A percentile compares a stretch with the other conserved stretches of the same genome.
Evolutionary conservation across 2,329 filamentous ascomycete genomes (phyloP).

Genomic region (Apiospora arundinis): DNA sequence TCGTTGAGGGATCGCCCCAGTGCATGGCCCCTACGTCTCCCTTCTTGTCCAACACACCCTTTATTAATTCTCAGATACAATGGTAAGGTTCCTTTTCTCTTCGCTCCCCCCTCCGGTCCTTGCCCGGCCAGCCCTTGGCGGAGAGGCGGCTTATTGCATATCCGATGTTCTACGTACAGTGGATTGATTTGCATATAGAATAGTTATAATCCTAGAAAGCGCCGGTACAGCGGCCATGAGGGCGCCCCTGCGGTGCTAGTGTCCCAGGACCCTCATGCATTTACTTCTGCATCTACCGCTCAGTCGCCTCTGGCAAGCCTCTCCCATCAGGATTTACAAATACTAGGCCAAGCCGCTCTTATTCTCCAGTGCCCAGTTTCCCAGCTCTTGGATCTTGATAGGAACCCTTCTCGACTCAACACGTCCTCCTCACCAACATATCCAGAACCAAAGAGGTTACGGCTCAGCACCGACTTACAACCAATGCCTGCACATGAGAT

Average conservation of each 20-base stretch:
- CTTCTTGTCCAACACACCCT: constrained; percentile 43
- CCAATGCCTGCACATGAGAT: constrained; percentile 36
- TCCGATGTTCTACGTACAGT: constrained; percentile 38
- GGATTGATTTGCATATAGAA: constrained; percentile 44
- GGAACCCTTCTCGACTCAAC: constrained; percentile 37
- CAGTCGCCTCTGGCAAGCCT: constrained; percentile 32
- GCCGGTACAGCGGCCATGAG: constrained; percentile 49
- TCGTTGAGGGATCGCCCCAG: constrained; percentile 32
- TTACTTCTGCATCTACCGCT: constrained; percentile 35
- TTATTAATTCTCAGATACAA: constrained; percentile 35
- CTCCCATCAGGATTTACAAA: constrained; percentile 39
- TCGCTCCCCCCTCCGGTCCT: constrained; percentile 32
- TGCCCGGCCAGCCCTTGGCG: constrained; percentile 24
- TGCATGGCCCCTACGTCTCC: constrained; percentile 37
- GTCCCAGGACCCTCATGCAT: constrained; percentile 41
- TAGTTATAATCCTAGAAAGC: constrained; percentile 50
- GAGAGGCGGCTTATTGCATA: constrained; percentile 42
- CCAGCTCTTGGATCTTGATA: constrained; percentile 40
- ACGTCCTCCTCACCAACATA: constrained; percentile 42
- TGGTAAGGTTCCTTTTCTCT: constrained; percentile 44
- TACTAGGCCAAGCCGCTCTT: constrained; percentile 43
- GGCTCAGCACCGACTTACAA: constrained; percentile 36
- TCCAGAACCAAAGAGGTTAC: constrained; percentile 34
- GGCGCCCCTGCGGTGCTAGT: constrained; percentile 45
- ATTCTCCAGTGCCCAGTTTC: constrained; percentile 40